Conservation (phyloP, 306 rosid genomes). For the Echinosophora koreensis region DNA sequence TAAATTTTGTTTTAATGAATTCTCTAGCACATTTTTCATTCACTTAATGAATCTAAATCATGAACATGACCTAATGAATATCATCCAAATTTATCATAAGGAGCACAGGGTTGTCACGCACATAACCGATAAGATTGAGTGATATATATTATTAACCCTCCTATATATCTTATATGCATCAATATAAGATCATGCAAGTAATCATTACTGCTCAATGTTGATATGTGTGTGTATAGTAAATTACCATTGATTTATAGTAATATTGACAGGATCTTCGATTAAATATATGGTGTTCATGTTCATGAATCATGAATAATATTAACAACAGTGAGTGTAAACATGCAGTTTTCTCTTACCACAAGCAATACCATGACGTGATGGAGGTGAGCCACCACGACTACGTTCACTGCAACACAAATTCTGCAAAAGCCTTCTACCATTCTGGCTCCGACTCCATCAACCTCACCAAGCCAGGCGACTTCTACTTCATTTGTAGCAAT, state of each 20-base stretch:
- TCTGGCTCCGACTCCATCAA: slow-evolving; percentile 27
- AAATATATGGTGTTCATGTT: no score
- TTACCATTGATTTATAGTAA: no score
- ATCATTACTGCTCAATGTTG: background rate
- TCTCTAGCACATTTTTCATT: background rate
- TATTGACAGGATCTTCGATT: background rate
- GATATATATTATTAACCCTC: background rate
- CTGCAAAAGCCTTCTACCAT: slow-evolving; percentile 17
- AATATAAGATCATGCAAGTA: background rate
- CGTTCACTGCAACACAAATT: slow-evolving; percentile 38
- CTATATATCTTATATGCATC: background rate
- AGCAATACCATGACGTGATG: slow-evolving; percentile 36
- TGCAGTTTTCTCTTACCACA: slow-evolving; percentile 48
- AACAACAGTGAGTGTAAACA: background rate
- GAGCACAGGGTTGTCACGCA: background rate
- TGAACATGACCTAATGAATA: background rate
- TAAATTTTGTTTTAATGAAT: background rate
- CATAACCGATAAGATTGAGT: background rate
- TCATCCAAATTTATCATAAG: background rate
- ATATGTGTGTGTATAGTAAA: background rate
- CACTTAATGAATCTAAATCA: background rate
- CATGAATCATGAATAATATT: background rate
- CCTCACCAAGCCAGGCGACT: slow-evolving; percentile 36
- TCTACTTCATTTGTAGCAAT: slow-evolving; percentile 51
- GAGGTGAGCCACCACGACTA: slow-evolving; percentile 43